Evolutionary conservation across 345 rosid genomes (phyloP), one percentile per base, ranked within the genome.

Genomic region (Salix caprea): DNA sequence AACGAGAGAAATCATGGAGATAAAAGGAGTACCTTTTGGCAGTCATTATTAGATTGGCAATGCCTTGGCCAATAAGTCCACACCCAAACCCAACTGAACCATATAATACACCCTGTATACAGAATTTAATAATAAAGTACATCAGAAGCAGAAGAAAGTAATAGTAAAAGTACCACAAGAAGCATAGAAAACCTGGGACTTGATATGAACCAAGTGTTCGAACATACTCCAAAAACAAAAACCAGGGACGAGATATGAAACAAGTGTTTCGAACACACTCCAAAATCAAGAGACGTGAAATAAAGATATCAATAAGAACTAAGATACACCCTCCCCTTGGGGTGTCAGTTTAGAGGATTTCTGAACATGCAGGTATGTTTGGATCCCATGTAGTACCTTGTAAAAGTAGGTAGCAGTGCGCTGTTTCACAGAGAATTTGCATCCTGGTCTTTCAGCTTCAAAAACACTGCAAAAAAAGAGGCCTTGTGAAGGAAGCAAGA

Each of bases 51-150:
- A 91, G 50, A 85, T 96, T 96, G 8, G 99, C 98, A 18, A 92
- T 91, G 72, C 97, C 98, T 85, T 96, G 99, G 76, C 98, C 98
- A 65, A 94, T 76, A 32, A 96, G 82, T 48, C 97, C 98, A 80
- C 99, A 96, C 67, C 80, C 97, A 86, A 96, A 94, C 18, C 99
- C 99, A 80, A 94, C 95, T 26, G 91, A 81, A 78, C 91, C 97
- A 46, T 96, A 96, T 75, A 96, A 74, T 69, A 92, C 65, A 67
- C 98, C 97, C 99, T 93, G 90, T 36, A 74, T n/a, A 37, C 34
- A 78, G 32, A 76, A 76, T 14, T 19, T 6, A 46, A 18, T 23
- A 42, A n/a, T 24, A 14, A 66, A 7, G 50, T 46, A 23, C 65
- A 48, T 67, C 65, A 75, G 52, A 48, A 50, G 26, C 15, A 67